A percentile compares a stretch with the other conserved stretches of the same genome.
phyloP scores from a whole-genome alignment of 1,284 basidiomycete species.

The Trametes hirsuta region DNA sequence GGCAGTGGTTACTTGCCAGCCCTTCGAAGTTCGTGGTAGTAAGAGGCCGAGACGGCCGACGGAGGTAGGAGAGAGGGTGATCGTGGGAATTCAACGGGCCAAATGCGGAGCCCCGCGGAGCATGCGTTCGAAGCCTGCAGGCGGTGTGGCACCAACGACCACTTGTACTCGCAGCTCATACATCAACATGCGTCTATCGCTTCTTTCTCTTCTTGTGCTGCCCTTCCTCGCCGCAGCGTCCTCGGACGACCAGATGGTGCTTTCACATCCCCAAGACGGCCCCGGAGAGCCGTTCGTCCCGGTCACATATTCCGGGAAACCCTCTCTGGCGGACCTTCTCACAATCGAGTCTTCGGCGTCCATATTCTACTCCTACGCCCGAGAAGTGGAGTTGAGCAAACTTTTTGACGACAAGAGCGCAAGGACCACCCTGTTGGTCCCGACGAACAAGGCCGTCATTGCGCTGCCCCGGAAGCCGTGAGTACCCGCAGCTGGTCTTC shows the following conservation, averaged over 20 bases:
- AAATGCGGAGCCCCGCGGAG: not conserved
- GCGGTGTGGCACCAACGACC: not conserved
- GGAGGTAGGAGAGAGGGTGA: not conserved
- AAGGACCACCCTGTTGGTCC: conserved; percentile 65
- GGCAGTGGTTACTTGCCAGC: no score
- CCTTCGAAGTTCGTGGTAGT: no score
- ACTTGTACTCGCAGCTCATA: conserved; percentile 3
- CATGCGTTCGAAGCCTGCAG: not conserved
- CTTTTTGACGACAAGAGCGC: conserved; percentile 45
- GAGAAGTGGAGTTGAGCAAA: conserved; percentile 64
- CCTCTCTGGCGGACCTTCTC: conserved; percentile 68
- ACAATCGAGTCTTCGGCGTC: conserved; percentile 72
- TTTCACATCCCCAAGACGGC: conserved; percentile 23
- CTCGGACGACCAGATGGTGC: conserved; percentile 35
- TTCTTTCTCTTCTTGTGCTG: conserved; percentile 35
- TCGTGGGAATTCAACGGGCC: not conserved
- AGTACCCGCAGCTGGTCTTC: conserved; percentile 32
- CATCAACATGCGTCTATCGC: conserved; percentile 32
- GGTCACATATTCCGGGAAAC: conserved; percentile 35
- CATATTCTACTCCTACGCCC: conserved; percentile 81
- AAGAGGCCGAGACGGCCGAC: no score
- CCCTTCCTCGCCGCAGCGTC: conserved; percentile 38
- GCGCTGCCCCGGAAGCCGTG: conserved; percentile 75
- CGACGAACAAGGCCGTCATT: conserved; percentile 84
- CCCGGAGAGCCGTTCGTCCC: conserved; percentile 29